Conservation (phyloP, 768 basidiomycete species). For the Auriscalpium microsporum region DNA sequence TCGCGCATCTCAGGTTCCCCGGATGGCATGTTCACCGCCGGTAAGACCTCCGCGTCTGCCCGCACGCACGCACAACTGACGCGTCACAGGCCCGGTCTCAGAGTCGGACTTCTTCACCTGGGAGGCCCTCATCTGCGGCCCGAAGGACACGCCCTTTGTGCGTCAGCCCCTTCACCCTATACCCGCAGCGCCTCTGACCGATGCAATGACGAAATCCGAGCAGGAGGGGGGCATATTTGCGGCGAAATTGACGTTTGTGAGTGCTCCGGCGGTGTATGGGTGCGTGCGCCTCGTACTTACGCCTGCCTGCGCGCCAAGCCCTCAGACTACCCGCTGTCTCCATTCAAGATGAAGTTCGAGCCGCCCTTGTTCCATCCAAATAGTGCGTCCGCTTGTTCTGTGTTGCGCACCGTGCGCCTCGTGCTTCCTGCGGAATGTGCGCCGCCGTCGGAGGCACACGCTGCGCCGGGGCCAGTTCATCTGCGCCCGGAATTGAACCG, state of each 20-base stretch:
- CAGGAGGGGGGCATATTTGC: conserved; percentile 94
- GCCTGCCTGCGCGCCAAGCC: conserved; percentile 40
- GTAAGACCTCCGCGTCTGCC: conserved; percentile 28
- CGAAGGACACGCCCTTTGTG: conserved; percentile 92
- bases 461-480: not conserved
- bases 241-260: conserved; percentile 85
- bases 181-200: conserved; percentile 1
- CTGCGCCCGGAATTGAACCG: not conserved
- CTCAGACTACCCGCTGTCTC: conserved; percentile 89
- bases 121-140: conserved; percentile 92
- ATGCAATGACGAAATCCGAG: not conserved
- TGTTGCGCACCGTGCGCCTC: not conserved
- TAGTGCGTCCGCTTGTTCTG: conserved; percentile 43
- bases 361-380: conserved; percentile 97
- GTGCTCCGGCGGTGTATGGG: conserved; percentile 26
- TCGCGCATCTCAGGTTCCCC: conserved; percentile 50
- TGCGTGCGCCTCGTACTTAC: conserved; percentile 1
- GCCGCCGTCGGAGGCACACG: not conserved
- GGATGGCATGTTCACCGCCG: conserved; percentile 96
- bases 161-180: conserved; percentile 21
- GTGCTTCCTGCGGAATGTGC: not conserved
- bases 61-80: not conserved
- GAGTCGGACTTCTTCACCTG: conserved; percentile 94
- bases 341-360: conserved; percentile 99
- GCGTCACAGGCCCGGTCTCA: conserved; percentile 63